Conservation (phyloP, 352 stramenopile genomes). For the Phytophthora uliginosa region DNA sequence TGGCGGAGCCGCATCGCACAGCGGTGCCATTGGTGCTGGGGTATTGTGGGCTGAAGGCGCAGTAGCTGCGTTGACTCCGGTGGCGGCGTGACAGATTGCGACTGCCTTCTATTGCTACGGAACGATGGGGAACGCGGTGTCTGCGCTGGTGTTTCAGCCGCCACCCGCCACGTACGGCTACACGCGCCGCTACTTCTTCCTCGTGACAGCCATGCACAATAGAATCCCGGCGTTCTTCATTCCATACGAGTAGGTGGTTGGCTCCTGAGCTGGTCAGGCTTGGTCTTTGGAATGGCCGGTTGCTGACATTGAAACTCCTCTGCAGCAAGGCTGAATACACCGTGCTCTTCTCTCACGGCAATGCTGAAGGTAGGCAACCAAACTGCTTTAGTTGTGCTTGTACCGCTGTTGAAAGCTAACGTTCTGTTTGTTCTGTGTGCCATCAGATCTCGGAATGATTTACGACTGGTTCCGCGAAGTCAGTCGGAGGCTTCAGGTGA, state of each 20-base stretch:
- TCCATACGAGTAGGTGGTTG: constrained; percentile 77
- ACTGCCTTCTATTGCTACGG: not conserved
- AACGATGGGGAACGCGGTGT: constrained; percentile 85
- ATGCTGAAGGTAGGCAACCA: constrained; percentile 90
- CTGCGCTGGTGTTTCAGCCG: constrained; percentile 92
- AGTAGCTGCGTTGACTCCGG: constrained; percentile 1
- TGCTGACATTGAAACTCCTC: constrained; percentile 21
- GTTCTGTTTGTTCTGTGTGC: too few relatives aligned
- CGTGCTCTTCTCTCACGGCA: constrained; percentile 98
- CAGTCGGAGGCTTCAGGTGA: constrained; percentile 74
- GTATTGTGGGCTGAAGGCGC: not conserved
- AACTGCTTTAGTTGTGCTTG: not conserved
- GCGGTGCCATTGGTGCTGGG: not conserved
- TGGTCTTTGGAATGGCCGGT: constrained; percentile 7
- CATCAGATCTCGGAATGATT: constrained; percentile 96
- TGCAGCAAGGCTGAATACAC: constrained; percentile 93
- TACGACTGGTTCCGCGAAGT: constrained; percentile 98
- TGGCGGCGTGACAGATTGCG: not conserved
- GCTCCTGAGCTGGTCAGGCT: not conserved
- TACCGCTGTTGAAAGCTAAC: not conserved
- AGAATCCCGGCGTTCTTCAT: constrained; percentile 97
- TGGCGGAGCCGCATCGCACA: constrained; percentile 4
- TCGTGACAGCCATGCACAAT: constrained; percentile 90
- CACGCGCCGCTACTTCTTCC: constrained; percentile 94
- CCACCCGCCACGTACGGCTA: constrained; percentile 79